A percentile compares a stretch with the other conserved stretches of the same genome.
Evolutionary conservation across 352 stramenopile genomes (phyloP).

Genomic region (Phytophthora melonis): DNA sequence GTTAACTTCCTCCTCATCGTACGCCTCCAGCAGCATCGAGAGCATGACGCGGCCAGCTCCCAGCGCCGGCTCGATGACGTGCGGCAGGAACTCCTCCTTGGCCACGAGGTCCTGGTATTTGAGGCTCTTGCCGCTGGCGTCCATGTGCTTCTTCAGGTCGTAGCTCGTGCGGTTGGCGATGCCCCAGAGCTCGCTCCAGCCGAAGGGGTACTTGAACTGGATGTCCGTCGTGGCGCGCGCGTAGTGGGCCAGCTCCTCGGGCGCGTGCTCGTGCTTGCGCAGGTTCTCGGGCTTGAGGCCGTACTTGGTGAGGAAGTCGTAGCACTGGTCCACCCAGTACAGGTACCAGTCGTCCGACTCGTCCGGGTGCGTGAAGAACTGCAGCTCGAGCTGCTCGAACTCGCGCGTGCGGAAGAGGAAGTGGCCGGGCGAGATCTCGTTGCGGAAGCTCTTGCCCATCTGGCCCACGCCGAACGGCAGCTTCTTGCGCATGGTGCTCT

Average conservation of each 20-base stretch:
- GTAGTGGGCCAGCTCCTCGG: constrained; percentile 97
- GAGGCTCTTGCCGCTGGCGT: constrained; percentile 93
- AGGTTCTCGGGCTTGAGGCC: constrained; percentile 92
- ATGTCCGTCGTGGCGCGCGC: constrained; percentile 97
- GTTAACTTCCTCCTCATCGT: constrained; percentile 95
- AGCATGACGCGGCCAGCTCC: constrained; percentile 94
- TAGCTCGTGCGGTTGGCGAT: constrained; percentile 97
- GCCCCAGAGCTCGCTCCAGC: constrained; percentile 96
- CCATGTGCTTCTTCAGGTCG: constrained; percentile 96
- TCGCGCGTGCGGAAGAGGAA: constrained; percentile 98
- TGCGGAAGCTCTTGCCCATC: constrained; percentile 98
- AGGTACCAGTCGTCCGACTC: constrained; percentile 84
- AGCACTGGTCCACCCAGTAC: constrained; percentile 95
- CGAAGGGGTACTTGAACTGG: constrained; percentile 98
- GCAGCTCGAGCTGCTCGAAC: constrained; percentile 98
- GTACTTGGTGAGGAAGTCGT: constrained; percentile 90
- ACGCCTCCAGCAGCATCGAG: constrained; percentile 95
- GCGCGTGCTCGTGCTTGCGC: constrained; percentile 92
- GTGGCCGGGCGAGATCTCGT: constrained; percentile 98
- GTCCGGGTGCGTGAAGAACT: constrained; percentile 82
- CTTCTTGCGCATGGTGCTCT: constrained; percentile 92
- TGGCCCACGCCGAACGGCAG: constrained; percentile 97
- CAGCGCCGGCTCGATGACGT: constrained; percentile 94
- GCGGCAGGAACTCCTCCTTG: constrained; percentile 93
- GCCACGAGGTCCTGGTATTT: constrained; percentile 68